Evolutionary conservation across 768 basidiomycete genomes (phyloP).

Genomic region (Suillus plorans): DNA sequence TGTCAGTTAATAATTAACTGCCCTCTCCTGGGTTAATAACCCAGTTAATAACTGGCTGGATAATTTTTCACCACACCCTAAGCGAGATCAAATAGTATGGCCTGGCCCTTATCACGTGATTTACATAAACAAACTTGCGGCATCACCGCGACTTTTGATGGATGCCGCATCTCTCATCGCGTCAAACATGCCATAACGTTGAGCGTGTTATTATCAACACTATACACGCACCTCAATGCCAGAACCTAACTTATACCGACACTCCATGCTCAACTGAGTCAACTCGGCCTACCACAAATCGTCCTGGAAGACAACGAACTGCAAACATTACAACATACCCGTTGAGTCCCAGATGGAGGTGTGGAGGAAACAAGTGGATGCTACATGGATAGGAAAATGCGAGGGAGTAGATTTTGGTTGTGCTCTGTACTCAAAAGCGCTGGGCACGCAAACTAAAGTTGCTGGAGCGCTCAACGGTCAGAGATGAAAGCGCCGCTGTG

Average conservation of each 20-base stretch:
- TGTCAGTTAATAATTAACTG: too few relatives aligned
- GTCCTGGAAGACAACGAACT: conserved; percentile 78
- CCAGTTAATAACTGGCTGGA: too few relatives aligned
- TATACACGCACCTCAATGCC: conserved; percentile 74
- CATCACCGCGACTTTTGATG: not conserved
- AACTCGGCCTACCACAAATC: conserved; percentile 72
- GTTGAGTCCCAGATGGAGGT: conserved; percentile 73
- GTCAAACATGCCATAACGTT: conserved; percentile 29
- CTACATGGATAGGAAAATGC: conserved; percentile 61
- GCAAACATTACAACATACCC: conserved; percentile 62
- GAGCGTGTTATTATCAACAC: conserved; percentile 69
- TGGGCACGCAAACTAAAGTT: conserved; percentile 72
- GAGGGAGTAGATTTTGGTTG: conserved; percentile 63
- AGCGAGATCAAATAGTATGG: too few relatives aligned
- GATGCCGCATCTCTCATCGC: conserved; percentile 1
- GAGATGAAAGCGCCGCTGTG: conserved; percentile 66
- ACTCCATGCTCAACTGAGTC: conserved; percentile 82
- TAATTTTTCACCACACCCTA: too few relatives aligned
- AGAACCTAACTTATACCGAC: conserved; percentile 83
- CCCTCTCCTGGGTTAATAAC: too few relatives aligned
- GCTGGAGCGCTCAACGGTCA: conserved; percentile 62
- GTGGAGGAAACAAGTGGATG: conserved; percentile 74
- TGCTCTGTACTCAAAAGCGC: conserved; percentile 60
- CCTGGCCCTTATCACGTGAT: conserved; percentile 67
- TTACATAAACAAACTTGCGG: too few relatives aligned